Conservation (phyloP, 2,329 filamentous ascomycete genomes). For the Pseudocercospora eumusae region DNA sequence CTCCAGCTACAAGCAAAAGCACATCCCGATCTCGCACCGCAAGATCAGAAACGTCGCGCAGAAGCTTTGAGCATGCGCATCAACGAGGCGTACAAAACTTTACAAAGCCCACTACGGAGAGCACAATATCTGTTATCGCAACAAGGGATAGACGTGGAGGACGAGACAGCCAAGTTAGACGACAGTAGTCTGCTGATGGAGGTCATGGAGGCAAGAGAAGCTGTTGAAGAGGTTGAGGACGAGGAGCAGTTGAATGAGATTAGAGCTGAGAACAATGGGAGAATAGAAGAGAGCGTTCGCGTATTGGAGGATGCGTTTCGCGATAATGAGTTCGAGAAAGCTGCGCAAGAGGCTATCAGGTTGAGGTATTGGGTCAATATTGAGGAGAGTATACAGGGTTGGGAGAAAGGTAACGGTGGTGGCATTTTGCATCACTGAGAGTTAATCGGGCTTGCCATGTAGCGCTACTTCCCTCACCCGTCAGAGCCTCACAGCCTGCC, state of each 20-base stretch:
- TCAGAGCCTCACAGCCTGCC: not conserved
- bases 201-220: conserved; percentile 71
- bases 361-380: conserved; percentile 92
- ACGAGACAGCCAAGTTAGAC: conserved; percentile 68
- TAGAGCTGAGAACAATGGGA: conserved; percentile 64
- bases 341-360: conserved; percentile 71
- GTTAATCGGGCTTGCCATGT: not conserved
- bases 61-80: conserved; percentile 79
- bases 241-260: conserved; percentile 66
- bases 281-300: conserved; percentile 65
- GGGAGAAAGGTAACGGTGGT: conserved; percentile 72
- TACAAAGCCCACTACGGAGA: conserved; percentile 73
- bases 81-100: conserved; percentile 88
- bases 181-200: conserved; percentile 70
- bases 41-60: conserved; percentile 59
- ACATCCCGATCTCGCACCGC: conserved; percentile 67
- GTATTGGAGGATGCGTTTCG: conserved; percentile 66
- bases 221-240: conserved; percentile 57
- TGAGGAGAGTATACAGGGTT: conserved; percentile 73
- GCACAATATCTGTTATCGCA: conserved; percentile 79
- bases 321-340: conserved; percentile 64
- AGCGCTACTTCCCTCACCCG: not conserved
- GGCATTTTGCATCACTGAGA: conserved; percentile 36
- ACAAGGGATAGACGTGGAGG: conserved; percentile 74
- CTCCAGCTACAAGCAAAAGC: conserved; percentile 75